Evolutionary conservation across 768 basidiomycete genomes (phyloP).

Genomic region (Termitomyces sp.): DNA sequence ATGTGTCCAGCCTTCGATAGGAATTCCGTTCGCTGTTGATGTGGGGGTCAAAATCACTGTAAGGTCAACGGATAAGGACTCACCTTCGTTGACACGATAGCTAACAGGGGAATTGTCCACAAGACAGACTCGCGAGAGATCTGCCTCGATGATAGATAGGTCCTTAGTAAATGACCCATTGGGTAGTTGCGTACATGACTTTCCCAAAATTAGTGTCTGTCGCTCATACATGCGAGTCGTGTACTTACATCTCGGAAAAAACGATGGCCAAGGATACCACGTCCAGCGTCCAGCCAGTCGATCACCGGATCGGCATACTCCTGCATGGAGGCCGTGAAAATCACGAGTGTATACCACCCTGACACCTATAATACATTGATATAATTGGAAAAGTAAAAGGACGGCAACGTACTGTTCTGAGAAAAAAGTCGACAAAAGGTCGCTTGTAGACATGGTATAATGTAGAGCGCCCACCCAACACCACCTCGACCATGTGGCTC

Average conservation of each 20-base stretch:
- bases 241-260: conserved; percentile 85
- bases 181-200: conserved; percentile 91
- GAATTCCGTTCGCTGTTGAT: conserved; percentile 88
- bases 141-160: conserved; percentile 79
- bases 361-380: conserved; percentile 65
- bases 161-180: conserved; percentile 97
- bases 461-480: conserved; percentile 82
- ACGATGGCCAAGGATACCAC: conserved; percentile 84
- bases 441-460: conserved; percentile 98
- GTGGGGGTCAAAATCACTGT: neutral
- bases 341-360: conserved; percentile 96
- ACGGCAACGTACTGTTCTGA: conserved; percentile 66
- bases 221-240: neutral
- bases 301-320: conserved; percentile 99
- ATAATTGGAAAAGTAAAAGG: neutral
- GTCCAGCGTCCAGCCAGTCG: conserved; percentile 96
- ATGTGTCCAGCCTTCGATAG: conserved; percentile 98
- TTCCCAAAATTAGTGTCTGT: conserved; percentile 6
- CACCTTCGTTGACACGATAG: conserved; percentile 93
- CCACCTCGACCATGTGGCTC: conserved; percentile 90
- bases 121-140: conserved; percentile 90
- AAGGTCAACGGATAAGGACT: conserved; percentile 14
- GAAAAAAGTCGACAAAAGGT: conserved; percentile 94
- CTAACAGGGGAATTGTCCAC: conserved; percentile 95
- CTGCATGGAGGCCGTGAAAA: conserved; percentile 98